These are phyloP conservation scores for Berberis vulgaris DNA, from an alignment of 164 flowering plant species.

Conservation along the genomic window DNA sequence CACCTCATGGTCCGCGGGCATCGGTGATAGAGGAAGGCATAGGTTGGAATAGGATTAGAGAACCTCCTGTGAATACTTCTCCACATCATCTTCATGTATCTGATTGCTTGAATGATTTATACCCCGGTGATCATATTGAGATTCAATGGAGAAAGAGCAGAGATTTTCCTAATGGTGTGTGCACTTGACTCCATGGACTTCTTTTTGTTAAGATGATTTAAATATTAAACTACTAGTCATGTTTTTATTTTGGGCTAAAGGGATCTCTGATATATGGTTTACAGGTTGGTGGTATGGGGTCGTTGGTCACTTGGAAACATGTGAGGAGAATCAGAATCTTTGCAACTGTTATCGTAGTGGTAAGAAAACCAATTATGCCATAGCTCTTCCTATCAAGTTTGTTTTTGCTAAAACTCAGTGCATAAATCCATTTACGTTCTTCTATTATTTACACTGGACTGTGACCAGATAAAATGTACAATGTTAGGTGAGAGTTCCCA, in stretches of 20 bases:
- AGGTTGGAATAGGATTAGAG: conserved; percentile 71
- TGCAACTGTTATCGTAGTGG: conserved; percentile 72
- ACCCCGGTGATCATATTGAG: conserved; percentile 84
- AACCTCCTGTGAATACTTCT: conserved; percentile 56
- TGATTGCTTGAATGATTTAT: conserved; percentile 60
- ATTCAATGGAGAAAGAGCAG: conserved; percentile 90
- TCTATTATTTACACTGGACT: not conserved
- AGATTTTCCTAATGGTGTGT: conserved; percentile 81
- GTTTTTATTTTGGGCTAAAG: not conserved
- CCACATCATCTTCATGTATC: conserved; percentile 58
- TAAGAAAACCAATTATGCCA: conserved; percentile 25
- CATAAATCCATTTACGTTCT: not conserved
- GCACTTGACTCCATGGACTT: not conserved
- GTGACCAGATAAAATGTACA: too few relatives aligned
- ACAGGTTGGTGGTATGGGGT: conserved; percentile 99
- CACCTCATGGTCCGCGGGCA: conserved; percentile 40
- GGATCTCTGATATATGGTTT: not conserved
- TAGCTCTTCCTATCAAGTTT: not conserved
- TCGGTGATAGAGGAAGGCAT: conserved; percentile 53
- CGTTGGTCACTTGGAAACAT: conserved; percentile 87
- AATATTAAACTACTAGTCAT: not conserved
- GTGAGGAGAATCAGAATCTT: conserved; percentile 53
- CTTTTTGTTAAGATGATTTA: not conserved
- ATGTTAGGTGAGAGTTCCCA: too few relatives aligned
- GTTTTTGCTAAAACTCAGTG: not conserved